Evolutionary conservation across 345 rosid genomes (phyloP).

Genomic region (Brassica cretica): DNA sequence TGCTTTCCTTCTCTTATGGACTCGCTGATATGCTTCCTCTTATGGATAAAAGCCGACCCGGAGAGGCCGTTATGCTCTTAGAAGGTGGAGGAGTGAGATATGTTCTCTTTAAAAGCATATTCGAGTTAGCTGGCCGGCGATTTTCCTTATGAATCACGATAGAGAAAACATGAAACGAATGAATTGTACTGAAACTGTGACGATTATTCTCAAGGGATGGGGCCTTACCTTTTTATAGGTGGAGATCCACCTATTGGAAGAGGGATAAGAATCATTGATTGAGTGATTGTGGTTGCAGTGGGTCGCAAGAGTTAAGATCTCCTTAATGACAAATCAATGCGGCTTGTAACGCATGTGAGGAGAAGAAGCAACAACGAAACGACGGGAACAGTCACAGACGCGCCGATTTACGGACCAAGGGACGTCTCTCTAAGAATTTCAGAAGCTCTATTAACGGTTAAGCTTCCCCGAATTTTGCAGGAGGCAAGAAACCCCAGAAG

Average conservation of each 20-base stretch:
- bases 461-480: too few relatives aligned
- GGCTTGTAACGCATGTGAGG: too few relatives aligned
- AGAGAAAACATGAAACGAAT: slow-evolving; percentile 79
- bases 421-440: too few relatives aligned
- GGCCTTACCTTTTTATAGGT: background rate
- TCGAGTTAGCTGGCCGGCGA: slow-evolving; percentile 49
- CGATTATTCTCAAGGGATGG: background rate
- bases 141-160: slow-evolving; percentile 71
- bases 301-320: background rate
- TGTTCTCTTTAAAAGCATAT: slow-evolving; percentile 16
- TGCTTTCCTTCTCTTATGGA: slow-evolving; percentile 54
- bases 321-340: too few relatives aligned
- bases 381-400: too few relatives aligned
- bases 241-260: too few relatives aligned
- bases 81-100: slow-evolving; percentile 54
- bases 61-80: slow-evolving; percentile 37
- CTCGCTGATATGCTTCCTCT: slow-evolving; percentile 54
- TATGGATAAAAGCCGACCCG: slow-evolving; percentile 22
- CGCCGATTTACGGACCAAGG: too few relatives aligned
- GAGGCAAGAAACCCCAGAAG: too few relatives aligned
- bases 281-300: background rate
- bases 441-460: too few relatives aligned
- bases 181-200: slow-evolving; percentile 14
- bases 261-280: too few relatives aligned
- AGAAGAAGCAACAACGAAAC: too few relatives aligned